Base-by-base conservation (phyloP, 176 grass and related monocot species). In the Cenchrus purpureus region DNA sequence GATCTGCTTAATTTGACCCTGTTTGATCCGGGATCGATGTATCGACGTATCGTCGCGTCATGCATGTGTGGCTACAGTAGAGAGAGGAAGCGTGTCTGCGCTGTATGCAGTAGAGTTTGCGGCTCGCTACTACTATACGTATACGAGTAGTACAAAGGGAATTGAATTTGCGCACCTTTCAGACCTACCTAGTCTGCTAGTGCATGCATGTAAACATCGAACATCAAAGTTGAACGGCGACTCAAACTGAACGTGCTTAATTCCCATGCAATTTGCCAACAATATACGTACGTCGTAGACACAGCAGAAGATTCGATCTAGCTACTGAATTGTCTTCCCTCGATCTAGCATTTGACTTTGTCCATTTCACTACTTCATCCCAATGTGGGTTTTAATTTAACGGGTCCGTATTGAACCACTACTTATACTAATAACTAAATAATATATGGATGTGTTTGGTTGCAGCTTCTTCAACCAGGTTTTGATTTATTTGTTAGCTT, bases 401-500 rank as follows among this genome's bases (percentile, higher is more conserved):
- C 17, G 1, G 19, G 68, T 68, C 65, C 65, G 14, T 68, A 43
- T 42, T 68, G 67, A 29, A 1, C 22, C 22, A 25, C 17, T 53
- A 10, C 10, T 31, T 59, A 34, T 37, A 32, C 31, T 32, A 76
- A 7, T 15, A 61, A 61, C 20, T 63, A 58, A 76, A 19, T 2
- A 32, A 32, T 32, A 32, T 32, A 32, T 53, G 40, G 10, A 59
- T 25, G 54, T 20, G 34, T 22, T 59, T 37, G 20, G 17, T 42
- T 40, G 32, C 54, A 22, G 32, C 12, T 60, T 37, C 52, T 77
- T 77, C 74, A 60, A 60, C 13, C 17, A 43, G 20, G 34, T 77
- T 37, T 59, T 59, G 34, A 77, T 77, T 59, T 22, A 44, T 77
- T 77, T 54, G 32, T 13, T 57, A 58, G 54, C 74, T 44, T 77